Conservation (phyloP, 768 basidiomycete species). For the Cystoderma amianthinum region DNA sequence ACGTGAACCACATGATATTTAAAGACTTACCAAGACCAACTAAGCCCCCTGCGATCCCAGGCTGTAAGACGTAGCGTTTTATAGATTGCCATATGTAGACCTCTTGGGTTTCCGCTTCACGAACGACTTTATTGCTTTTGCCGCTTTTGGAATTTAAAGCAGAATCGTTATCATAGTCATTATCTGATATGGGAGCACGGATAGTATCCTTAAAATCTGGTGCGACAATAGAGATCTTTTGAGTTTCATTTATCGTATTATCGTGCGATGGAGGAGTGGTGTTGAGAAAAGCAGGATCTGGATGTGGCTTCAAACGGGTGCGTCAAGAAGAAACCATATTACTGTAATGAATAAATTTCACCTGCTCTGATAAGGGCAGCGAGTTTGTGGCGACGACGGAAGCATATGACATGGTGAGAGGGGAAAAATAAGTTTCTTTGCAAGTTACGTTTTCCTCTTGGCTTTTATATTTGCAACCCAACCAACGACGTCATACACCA, state of each 20-base stretch:
- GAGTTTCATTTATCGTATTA: conserved; percentile 49
- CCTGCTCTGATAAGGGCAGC: conserved; percentile 35
- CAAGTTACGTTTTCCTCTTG: neutral
- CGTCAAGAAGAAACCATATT: neutral
- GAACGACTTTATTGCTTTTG: conserved; percentile 15
- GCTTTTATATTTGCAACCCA: neutral
- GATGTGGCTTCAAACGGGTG: conserved; percentile 45
- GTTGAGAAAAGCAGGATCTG: conserved; percentile 60
- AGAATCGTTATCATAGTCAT: too few relatives aligned
- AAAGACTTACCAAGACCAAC: conserved; percentile 53
- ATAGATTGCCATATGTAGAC: conserved; percentile 43
- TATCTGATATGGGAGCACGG: too few relatives aligned
- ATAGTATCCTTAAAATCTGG: conserved; percentile 42
- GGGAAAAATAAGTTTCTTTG: neutral
- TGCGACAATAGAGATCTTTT: too few relatives aligned
- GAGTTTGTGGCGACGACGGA: conserved; percentile 55
- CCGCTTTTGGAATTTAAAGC: conserved; percentile 6
- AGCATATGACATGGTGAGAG: conserved; percentile 62
- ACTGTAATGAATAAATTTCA: conserved; percentile 19
- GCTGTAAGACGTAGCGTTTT: conserved; percentile 51
- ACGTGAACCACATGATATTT: too few relatives aligned
- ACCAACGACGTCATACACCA: neutral
- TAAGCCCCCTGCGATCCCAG: conserved; percentile 66
- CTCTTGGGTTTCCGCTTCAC: conserved; percentile 44
- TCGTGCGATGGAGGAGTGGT: conserved; percentile 32